These are phyloP conservation scores for Bacidia rubella DNA, from an alignment of 495 filamentous ascomycete species.

Conservation along the genomic window DNA sequence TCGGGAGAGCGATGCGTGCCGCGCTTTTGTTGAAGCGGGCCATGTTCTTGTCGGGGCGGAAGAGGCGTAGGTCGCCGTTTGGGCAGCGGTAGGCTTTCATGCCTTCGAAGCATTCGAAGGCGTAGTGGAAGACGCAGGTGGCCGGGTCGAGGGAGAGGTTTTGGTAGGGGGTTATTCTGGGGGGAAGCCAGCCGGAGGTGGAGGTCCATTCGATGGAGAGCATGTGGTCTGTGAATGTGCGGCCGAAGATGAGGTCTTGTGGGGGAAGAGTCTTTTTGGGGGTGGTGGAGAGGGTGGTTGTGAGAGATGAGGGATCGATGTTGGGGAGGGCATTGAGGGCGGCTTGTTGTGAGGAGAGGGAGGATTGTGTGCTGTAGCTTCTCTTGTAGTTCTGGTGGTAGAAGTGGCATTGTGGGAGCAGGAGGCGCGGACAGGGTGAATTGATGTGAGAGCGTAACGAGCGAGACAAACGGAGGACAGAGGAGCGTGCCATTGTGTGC, in stretches of 20 bases:
- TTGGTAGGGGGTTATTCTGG: slow-evolving; percentile 82
- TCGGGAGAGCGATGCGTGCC: slow-evolving; percentile 81
- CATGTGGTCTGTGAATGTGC: slow-evolving; percentile 97
- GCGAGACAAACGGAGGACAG: neutral
- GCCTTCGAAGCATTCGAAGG: slow-evolving; percentile 92
- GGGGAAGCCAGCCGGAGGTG: slow-evolving; percentile 60
- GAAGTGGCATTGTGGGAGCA: slow-evolving; percentile 17
- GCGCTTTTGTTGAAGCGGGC: slow-evolving; percentile 77
- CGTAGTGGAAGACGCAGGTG: slow-evolving; percentile 97
- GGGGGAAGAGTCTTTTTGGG: slow-evolving; percentile 62
- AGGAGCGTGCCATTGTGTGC: neutral
- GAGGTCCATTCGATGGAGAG: slow-evolving; percentile 89
- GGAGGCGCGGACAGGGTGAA: slow-evolving; percentile 11
- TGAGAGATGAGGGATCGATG: slow-evolving; percentile 64
- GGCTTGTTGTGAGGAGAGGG: slow-evolving; percentile 38
- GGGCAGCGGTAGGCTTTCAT: slow-evolving; percentile 95
- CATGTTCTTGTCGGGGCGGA: slow-evolving; percentile 97
- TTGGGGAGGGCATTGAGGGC: slow-evolving; percentile 40
- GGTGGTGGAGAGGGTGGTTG: slow-evolving; percentile 55
- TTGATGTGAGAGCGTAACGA: neutral
- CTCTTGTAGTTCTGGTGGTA: slow-evolving; percentile 22
- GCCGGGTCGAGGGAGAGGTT: slow-evolving; percentile 93
- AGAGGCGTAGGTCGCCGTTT: slow-evolving; percentile 61
- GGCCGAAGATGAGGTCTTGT: slow-evolving; percentile 74
- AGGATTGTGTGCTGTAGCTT: slow-evolving; percentile 35